Percentiles rank a stretch among this genome's conserved stretches.
Conservation (phyloP, 306 rosid species). For the Lagenaria siceraria region DNA sequence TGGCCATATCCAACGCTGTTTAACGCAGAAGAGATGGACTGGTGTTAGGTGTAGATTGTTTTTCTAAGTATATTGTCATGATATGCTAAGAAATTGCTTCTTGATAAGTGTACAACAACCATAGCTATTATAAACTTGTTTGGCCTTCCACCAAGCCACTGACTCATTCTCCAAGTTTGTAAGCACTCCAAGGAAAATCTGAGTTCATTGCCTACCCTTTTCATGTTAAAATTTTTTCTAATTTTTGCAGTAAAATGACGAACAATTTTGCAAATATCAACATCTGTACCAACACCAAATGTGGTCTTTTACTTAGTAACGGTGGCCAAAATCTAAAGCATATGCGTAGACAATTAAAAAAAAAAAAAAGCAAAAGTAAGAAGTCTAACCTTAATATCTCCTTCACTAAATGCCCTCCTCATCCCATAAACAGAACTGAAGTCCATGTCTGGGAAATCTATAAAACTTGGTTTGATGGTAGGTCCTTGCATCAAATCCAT, state of each 20-base stretch:
- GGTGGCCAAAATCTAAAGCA: neutral
- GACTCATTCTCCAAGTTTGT: neutral
- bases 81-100: neutral
- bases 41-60: neutral
- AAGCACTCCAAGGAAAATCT: neutral
- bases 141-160: neutral
- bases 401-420: conserved; percentile 85
- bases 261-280: neutral
- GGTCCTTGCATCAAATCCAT: conserved; percentile 70
- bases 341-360: neutral
- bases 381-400: conserved; percentile 83
- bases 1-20: neutral
- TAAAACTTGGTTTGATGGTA: conserved; percentile 46
- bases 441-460: conserved; percentile 58
- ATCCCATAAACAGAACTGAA: conserved; percentile 57
- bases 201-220: neutral
- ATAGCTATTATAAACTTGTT: neutral
- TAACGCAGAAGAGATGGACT: neutral
- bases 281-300: neutral
- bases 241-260: neutral
- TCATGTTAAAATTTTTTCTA: neutral
- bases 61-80: neutral
- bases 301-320: neutral
- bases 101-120: neutral
- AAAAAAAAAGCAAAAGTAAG: neutral